phyloP scores from a whole-genome alignment of 768 basidiomycete species.

The Tephrocybe sp. region DNA sequence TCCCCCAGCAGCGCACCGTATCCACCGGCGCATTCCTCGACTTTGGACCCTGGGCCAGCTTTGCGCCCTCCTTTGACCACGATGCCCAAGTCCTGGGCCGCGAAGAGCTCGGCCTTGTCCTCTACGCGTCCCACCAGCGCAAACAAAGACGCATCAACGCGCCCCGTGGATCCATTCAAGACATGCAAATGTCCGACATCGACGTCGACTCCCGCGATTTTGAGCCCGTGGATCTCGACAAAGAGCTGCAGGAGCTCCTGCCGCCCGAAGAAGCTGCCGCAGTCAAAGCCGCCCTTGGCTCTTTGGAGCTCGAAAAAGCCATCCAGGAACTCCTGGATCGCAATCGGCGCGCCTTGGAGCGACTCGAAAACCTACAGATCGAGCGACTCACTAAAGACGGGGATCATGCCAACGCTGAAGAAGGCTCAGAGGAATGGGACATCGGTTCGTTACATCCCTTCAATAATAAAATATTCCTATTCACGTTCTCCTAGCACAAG shows the following conservation, averaged over 20 bases:
- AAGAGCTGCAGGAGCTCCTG: slow-evolving; percentile 53
- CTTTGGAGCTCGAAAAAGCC: slow-evolving; percentile 64
- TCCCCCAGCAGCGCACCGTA: slow-evolving; percentile 53
- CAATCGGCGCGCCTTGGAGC: slow-evolving; percentile 61
- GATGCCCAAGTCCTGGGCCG: slow-evolving; percentile 73
- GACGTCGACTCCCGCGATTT: not conserved
- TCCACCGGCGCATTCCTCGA: slow-evolving; percentile 73
- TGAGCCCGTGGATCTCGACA: slow-evolving; percentile 30
- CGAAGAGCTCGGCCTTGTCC: slow-evolving; percentile 56
- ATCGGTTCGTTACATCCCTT: slow-evolving; percentile 51
- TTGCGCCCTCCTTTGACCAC: slow-evolving; percentile 80
- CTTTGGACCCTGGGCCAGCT: slow-evolving; percentile 74
- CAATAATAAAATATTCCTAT: slow-evolving; percentile 9
- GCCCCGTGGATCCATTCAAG: slow-evolving; percentile 26
- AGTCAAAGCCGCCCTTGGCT: slow-evolving; percentile 62
- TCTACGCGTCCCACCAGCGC: slow-evolving; percentile 49
- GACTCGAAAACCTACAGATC: slow-evolving; percentile 67
- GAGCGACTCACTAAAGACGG: slow-evolving; percentile 49
- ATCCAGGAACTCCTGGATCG: slow-evolving; percentile 68
- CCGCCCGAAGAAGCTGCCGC: slow-evolving; percentile 52
- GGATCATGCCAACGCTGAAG: slow-evolving; percentile 46
- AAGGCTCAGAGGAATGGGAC: slow-evolving; percentile 82
- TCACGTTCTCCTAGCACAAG: slow-evolving; percentile 52
- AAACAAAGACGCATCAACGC: slow-evolving; percentile 19
- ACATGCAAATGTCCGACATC: slow-evolving; percentile 11